A percentile compares a stretch with the other conserved stretches of the same genome.
Conservation (phyloP, 176 grass and related monocot genomes). For the Stipa capillata region DNA sequence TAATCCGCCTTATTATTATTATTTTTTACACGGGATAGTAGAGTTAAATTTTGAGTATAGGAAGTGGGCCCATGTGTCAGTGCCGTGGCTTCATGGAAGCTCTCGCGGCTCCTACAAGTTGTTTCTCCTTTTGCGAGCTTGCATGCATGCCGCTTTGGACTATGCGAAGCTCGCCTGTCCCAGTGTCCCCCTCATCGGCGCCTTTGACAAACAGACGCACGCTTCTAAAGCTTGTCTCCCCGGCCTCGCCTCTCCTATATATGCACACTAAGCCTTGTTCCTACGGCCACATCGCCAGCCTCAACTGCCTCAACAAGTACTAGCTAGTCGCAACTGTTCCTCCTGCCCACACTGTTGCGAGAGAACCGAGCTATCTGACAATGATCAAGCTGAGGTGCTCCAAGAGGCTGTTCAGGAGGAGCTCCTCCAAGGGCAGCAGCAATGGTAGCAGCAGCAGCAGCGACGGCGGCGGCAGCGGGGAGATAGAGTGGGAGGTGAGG, state of each 20-base stretch:
- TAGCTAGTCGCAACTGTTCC: background rate
- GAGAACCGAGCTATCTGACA: background rate
- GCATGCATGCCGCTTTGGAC: conserved; percentile 22
- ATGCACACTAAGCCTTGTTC: background rate
- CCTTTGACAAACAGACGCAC: conserved; percentile 52
- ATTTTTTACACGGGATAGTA: too few relatives aligned
- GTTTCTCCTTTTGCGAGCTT: background rate
- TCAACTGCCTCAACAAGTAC: background rate
- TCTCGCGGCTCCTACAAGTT: background rate
- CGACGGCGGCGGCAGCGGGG: conserved; percentile 4
- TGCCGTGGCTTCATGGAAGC: background rate
- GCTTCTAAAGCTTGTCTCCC: conserved; percentile 62
- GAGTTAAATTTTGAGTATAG: too few relatives aligned
- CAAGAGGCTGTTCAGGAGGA: conserved; percentile 93
- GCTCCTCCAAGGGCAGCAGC: conserved; percentile 48
- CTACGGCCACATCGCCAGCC: background rate
- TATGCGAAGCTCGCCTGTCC: conserved; percentile 21
- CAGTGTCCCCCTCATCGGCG: conserved; percentile 3
- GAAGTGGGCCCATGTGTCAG: background rate
- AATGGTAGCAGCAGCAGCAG: background rate
- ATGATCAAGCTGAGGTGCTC: conserved; percentile 86
- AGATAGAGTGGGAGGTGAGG: conserved; percentile 91
- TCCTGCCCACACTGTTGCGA: background rate
- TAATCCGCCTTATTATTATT: too few relatives aligned
- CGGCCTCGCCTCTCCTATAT: conserved; percentile 20